phyloP scores from a whole-genome alignment of 768 basidiomycete genomes.

The Lentinus brumalis region DNA sequence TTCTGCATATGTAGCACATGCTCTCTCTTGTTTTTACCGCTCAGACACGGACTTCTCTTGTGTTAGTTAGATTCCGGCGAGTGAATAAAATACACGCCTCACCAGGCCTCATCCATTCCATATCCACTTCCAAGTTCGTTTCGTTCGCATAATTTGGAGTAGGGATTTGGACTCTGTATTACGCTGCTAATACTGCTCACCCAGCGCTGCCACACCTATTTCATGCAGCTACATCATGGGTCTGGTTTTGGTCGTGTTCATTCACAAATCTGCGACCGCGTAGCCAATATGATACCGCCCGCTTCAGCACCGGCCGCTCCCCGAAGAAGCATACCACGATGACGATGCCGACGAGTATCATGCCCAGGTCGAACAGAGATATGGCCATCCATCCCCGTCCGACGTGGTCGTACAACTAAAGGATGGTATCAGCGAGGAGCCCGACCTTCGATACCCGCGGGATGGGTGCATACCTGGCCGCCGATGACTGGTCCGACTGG shows the following conservation, averaged over 20 bases:
- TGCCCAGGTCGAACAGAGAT: constrained; percentile 47
- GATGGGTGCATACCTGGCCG: constrained; percentile 51
- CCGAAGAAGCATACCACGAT: constrained; percentile 54
- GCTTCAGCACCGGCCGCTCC: constrained; percentile 24
- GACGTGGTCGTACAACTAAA: constrained; percentile 61
- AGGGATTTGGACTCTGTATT: neutral
- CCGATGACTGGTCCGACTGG: constrained; percentile 72
- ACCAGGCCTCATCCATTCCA: neutral
- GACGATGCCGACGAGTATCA: constrained; percentile 41
- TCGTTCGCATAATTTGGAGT: neutral
- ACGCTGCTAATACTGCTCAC: neutral
- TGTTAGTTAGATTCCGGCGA: neutral
- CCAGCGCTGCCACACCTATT: neutral
- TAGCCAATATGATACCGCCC: neutral
- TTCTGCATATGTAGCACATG: constrained; percentile 9
- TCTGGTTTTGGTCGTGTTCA: neutral
- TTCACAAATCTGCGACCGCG: neutral
- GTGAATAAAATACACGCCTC: neutral
- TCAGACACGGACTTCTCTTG: neutral
- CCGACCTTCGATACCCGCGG: neutral
- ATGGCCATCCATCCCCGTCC: constrained; percentile 61
- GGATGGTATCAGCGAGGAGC: neutral
- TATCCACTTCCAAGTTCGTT: neutral
- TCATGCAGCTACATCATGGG: neutral
- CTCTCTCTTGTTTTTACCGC: neutral